Evolutionary conservation across 768 basidiomycete genomes (phyloP), one percentile per base, ranked within the genome.

Genomic region (Pseudohyphozyma bogoriensis): DNA sequence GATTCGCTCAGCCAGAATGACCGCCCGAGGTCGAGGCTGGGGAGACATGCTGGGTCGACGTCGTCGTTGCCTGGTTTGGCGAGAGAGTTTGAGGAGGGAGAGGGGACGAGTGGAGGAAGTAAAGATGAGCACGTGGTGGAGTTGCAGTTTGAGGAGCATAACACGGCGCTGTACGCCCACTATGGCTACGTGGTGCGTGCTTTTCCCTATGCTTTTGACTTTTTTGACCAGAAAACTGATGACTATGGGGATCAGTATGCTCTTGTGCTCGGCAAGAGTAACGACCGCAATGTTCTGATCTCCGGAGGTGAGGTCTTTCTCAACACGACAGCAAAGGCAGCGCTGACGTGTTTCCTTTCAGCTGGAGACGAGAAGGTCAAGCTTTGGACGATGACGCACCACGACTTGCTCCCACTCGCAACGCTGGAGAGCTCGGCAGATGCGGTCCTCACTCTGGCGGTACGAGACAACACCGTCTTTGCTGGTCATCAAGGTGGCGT

Each of bases 401-500:
- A 46, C 13, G 50, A 37, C 18, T 47, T 67, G 5, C 42, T 29
- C 16, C 57, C 42, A 12, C 7, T 67, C 44, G 42, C 51, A 1
- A 63, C 59, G n/a, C 58, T 67, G 28, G 63, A 64, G 26, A 56
- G 42, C 33, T 28, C 37, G 15, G 40, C 35, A 15, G 67, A 58
- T 2, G 92, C 89, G 0, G 83, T 95, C 9, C 77, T 91, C n/a
- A 82, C 89, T 0, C 78, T 97, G 31, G 82, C 82, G 3, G 80
- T 81, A 0, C 78, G 79, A 36, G 85, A 84, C 26, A 87, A 87
- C 24, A 87, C 88, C 1, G 78, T 96, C 26, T 95, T 85, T 69
- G 93, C 89, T 10, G 93, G 90, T 0, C 87, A 91, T 68, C 93
- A 97, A 74, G 90, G 89, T 64, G 93, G 93, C 4, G 84, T 86